phyloP scores from a whole-genome alignment of 768 basidiomycete genomes.

The Cystobasidium ongulense region DNA sequence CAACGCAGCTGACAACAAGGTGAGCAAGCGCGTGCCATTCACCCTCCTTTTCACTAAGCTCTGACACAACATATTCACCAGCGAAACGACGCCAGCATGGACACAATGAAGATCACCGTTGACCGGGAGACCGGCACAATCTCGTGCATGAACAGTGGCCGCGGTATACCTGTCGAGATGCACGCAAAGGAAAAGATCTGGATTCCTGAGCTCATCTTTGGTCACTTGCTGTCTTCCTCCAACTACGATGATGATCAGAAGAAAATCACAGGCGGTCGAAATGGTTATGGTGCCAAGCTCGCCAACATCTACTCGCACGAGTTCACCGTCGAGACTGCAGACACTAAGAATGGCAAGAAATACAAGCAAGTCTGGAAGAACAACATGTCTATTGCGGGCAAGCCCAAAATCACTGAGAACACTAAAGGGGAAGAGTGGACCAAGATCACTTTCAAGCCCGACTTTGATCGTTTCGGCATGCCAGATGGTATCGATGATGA shows the following conservation, averaged over 20 bases:
- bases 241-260: conserved; percentile 99
- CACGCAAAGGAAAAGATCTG: conserved; percentile 86
- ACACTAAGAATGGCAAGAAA: conserved; percentile 73
- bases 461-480: conserved; percentile 78
- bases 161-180: conserved; percentile 92
- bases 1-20: conserved; percentile 99
- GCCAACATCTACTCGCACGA: conserved; percentile 96
- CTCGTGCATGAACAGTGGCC: conserved; percentile 89
- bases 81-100: conserved; percentile 90
- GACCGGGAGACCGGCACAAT: conserved; percentile 75
- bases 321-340: conserved; percentile 92
- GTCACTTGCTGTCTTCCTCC: conserved; percentile 82
- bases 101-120: conserved; percentile 77
- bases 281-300: conserved; percentile 96
- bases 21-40: conserved; percentile 43
- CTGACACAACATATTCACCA: conserved; percentile 44
- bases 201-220: conserved; percentile 96
- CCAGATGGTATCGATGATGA: conserved; percentile 71
- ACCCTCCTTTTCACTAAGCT: neutral
- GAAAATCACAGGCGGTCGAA: conserved; percentile 95
- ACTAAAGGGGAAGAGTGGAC: conserved; percentile 81
- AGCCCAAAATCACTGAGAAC: conserved; percentile 89
- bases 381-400: conserved; percentile 82
- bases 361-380: conserved; percentile 90
- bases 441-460: conserved; percentile 82